phyloP scores from a whole-genome alignment of 2,329 filamentous ascomycete genomes.

The Talaromyces pinophilus region DNA sequence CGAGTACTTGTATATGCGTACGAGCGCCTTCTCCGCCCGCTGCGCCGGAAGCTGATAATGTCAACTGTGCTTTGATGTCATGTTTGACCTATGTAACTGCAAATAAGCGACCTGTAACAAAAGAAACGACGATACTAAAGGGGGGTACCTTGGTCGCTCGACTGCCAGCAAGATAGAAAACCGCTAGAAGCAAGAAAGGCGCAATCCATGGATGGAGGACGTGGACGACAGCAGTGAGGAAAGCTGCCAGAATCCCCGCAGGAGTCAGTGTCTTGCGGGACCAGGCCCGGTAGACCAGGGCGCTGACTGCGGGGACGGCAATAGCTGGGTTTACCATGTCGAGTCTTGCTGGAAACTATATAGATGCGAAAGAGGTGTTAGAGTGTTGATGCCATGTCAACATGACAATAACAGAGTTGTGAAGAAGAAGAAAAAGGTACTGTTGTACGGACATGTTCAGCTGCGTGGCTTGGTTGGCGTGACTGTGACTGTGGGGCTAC shows the following conservation, averaged over 20 bases:
- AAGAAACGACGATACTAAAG: not conserved
- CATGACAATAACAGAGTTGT: not conserved
- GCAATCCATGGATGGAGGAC: constrained; percentile 90
- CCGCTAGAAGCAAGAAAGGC: constrained; percentile 78
- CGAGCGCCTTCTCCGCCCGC: constrained; percentile 76
- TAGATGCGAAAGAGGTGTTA: not conserved
- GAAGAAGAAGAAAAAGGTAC: not conserved
- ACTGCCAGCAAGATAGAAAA: constrained; percentile 87
- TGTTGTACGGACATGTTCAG: not conserved
- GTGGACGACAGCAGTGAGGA: constrained; percentile 73
- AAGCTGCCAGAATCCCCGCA: constrained; percentile 70
- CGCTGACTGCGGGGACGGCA: constrained; percentile 52
- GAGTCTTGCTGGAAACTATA: not conserved
- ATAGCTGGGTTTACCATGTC: constrained; percentile 46
- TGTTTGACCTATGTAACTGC: constrained; percentile 69
- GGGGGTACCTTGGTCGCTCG: constrained; percentile 71
- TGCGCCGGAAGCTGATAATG: constrained; percentile 71
- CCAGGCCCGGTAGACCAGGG: constrained; percentile 67
- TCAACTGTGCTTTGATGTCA: constrained; percentile 77
- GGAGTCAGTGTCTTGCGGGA: constrained; percentile 77
- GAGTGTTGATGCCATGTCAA: not conserved
- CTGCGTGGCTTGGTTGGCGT: not conserved
- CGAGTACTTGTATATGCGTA: constrained; percentile 84
- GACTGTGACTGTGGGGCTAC: not conserved
- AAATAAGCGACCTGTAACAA: not conserved